These are phyloP conservation scores for Silene conica DNA, from an alignment of 148 eudicot genomes.

Conservation along the genomic window DNA sequence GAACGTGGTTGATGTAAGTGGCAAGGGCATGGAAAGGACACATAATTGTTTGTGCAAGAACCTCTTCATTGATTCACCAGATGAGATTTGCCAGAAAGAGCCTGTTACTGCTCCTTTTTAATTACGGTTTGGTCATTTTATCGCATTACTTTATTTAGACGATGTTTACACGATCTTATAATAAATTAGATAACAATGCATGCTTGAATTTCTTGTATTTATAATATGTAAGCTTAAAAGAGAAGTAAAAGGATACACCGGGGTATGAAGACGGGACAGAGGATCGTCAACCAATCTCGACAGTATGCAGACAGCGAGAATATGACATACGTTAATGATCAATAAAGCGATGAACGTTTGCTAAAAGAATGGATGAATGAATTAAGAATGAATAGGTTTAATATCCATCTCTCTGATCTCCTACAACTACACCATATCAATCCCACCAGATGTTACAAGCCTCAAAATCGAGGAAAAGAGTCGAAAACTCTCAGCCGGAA, in stretches of 20 bases:
- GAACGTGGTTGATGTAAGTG: background rate
- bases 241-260: too few species aligned
- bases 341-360: background rate
- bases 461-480: slow-evolving; percentile 7
- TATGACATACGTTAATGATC: too few species aligned
- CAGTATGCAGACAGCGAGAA: too few species aligned
- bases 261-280: too few species aligned
- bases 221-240: too few species aligned
- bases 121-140: background rate
- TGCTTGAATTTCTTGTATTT: too few species aligned
- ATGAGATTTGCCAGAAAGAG: slow-evolving; percentile 16
- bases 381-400: slow-evolving; percentile 19
- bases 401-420: slow-evolving; percentile 14
- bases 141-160: too few species aligned
- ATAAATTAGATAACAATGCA: too few species aligned
- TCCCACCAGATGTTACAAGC: slow-evolving; percentile 23
- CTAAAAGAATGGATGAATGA: slow-evolving; percentile 22
- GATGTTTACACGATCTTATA: too few species aligned
- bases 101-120: slow-evolving; percentile 34
- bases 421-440: slow-evolving; percentile 17
- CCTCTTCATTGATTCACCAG: slow-evolving; percentile 17
- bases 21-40: slow-evolving; percentile 2
- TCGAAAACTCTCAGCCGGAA: background rate
- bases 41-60: slow-evolving; percentile 23
- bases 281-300: too few species aligned